Base-by-base conservation (phyloP, 176 grass and related monocot genomes). In the Poa annua region DNA sequence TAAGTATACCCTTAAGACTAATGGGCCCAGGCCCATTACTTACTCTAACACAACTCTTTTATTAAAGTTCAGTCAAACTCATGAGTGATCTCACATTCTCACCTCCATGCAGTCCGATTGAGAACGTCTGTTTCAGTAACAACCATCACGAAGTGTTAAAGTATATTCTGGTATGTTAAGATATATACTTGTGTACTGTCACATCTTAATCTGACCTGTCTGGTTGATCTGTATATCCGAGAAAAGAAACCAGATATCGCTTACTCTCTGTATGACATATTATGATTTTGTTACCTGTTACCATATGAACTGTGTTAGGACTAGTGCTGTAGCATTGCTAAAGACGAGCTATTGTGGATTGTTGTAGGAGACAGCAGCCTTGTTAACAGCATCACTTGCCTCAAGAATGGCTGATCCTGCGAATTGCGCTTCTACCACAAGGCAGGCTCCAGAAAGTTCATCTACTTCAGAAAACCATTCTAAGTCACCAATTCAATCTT, bases 321-420 rank as follows among this genome's bases (percentile, higher is more conserved):
- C 7, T 75, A 41, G 29, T 20, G 19, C 48, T 80, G 35, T 52
- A 74, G 20, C 48, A 66, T 50, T 66, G 26, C 7, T 73, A 86
- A 79, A 66, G 29, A 86, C 2, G 8, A 33, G 12, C 52, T 39
- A 47, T 16, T 82, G 16, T 83, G 7, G 69, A 50, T 81, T 71
- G 29, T 85, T 86, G 21, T 72, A 99, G 93, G 96, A 90, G 65
- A 88, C 92, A 78, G 88, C 95, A n/a, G 80, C 95, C 52, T 85
- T 99, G 13, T 85, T 96, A 71, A 86, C 93, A 76, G 91, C 87
- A 83, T 94, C 96, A 38, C 81, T 96, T 64, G 78, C 89, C 82
- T 88, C 96, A 74, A 87, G 92, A 81, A 89, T 85, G 54, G 50
- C 71, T 90, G 77, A 78, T 45, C 19, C 64, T 87, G 69, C 24